Evolutionary conservation across 2,329 filamentous ascomycete species (phyloP), one percentile per base, ranked within the genome.

Genomic region (Madurella fahalii): DNA sequence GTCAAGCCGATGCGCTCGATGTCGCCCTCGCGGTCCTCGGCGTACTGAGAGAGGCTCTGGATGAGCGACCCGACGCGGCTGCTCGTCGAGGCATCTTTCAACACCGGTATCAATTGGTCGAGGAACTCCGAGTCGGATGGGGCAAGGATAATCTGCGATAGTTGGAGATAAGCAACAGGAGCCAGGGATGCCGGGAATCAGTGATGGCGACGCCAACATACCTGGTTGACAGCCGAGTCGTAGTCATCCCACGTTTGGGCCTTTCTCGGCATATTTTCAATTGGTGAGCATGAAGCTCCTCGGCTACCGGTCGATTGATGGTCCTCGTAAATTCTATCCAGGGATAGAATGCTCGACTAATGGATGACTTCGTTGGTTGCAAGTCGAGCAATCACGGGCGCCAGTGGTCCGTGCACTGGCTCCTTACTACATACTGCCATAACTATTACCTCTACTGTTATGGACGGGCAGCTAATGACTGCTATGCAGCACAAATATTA

Each of bases 1-100:
- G 89, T 93, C 65, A 96, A 85, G 64, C 94, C 96, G 64, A 97
- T 95, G 18, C 84, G 84, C 73, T 99, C 94, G 61, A 99, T 97
- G 64, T 97, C 92, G 13, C 82, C 74, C 70, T 99, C 94, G 57
- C 92, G 86, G 45, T 94, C 89, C 62, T 87, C 85, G 34, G 92
- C 89, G 70, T 96, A 95, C 62, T 86, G 84, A 44, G 85, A 83
- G 53, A 95, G 78, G 57, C 88, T 88, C 64, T 92, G 86, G 47
- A 91, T 83, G 40, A 99, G 80, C 55, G 85, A 83, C 40, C 78
- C 79, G 7, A 86, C 86, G 65, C 89, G 81, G 67, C 89, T 86
- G 52, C 89, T 85, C 64, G 84, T 79, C 58, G 89, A 84, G 62
- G 90, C 91, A 80, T 96, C 93, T 75, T 91, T 94, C 59, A 99